Percentiles rank a stretch among this genome's conserved stretches.
phyloP scores from a whole-genome alignment of 2,329 filamentous ascomycete species.

The Lasiodiplodia citricola region DNA sequence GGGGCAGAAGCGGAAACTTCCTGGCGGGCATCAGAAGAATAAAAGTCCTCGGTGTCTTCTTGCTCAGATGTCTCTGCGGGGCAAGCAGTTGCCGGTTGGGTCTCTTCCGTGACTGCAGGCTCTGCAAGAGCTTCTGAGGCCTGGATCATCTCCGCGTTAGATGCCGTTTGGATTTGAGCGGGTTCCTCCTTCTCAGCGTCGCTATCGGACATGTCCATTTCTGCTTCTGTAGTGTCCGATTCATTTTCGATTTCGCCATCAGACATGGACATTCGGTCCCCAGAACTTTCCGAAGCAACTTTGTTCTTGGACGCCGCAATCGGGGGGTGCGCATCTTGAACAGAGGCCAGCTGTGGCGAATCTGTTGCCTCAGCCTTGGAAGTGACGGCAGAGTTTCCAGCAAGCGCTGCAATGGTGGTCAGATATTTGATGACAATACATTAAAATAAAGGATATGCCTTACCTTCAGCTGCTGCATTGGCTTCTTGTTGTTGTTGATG shows the following conservation, averaged over 20 bases:
- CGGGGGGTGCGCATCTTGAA: background rate
- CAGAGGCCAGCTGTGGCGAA: background rate
- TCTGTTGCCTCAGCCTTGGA: background rate
- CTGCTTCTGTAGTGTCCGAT: conserved; percentile 26
- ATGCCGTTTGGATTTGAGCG: background rate
- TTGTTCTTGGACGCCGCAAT: background rate
- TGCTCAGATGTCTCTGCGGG: conserved; percentile 8
- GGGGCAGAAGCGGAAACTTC: too few relatives aligned
- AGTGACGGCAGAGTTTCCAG: background rate
- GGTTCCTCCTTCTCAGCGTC: conserved; percentile 18
- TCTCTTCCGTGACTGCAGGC: background rate
- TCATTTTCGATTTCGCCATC: conserved; percentile 17
- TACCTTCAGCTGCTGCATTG: background rate
- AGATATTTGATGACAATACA: conserved; percentile 5
- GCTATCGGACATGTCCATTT: conserved; percentile 29
- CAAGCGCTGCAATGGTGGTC: background rate
- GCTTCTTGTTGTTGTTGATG: conserved; percentile 32
- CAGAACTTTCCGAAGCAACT: conserved; percentile 7
- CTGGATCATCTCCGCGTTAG: background rate
- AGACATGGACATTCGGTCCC: conserved; percentile 13
- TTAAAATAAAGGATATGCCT: background rate
- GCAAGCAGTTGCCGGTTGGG: background rate
- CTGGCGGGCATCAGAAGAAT: conserved; percentile 36
- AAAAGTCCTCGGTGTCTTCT: conserved; percentile 42
- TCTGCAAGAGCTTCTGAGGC: background rate